Evolutionary conservation across 2,329 filamentous ascomycete genomes (phyloP).

Genomic region (Escovopsis weberi): DNA sequence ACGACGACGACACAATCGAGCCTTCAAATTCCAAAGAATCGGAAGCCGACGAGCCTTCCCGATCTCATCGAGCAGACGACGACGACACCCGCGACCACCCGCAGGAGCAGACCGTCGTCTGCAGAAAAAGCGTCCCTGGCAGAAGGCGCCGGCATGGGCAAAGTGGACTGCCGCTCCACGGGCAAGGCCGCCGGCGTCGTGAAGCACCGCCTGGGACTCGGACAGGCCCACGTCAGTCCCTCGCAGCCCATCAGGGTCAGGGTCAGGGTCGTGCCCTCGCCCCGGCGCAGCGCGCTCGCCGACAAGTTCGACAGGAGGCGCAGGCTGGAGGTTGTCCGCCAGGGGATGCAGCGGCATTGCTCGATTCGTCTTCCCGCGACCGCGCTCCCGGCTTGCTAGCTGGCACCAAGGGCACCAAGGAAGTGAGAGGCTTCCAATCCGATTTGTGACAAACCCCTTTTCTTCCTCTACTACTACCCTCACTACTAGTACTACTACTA

Average conservation of each 20-base stretch:
- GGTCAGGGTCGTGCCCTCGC: neutral
- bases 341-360: neutral
- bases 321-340: neutral
- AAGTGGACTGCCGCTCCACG: neutral
- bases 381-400: too few relatives aligned
- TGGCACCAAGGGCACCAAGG: too few relatives aligned
- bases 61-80: neutral
- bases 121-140: neutral
- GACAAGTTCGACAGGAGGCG: conserved; percentile 2
- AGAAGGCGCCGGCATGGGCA: neutral
- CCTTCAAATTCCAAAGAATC: neutral
- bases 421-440: too few relatives aligned
- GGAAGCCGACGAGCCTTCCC: neutral
- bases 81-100: neutral
- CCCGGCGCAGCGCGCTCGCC: conserved; percentile 1
- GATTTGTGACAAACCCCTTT: too few relatives aligned
- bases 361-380: too few relatives aligned
- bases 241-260: neutral
- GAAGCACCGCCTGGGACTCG: neutral
- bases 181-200: neutral
- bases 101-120: neutral
- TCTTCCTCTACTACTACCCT: too few relatives aligned
- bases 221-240: neutral
- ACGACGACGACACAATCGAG: too few relatives aligned
- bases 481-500: too few relatives aligned